Evolutionary conservation across 495 filamentous ascomycete genomes (phyloP), one percentile per base, ranked within the genome.

Genomic region (Aspergillus sparsus): DNA sequence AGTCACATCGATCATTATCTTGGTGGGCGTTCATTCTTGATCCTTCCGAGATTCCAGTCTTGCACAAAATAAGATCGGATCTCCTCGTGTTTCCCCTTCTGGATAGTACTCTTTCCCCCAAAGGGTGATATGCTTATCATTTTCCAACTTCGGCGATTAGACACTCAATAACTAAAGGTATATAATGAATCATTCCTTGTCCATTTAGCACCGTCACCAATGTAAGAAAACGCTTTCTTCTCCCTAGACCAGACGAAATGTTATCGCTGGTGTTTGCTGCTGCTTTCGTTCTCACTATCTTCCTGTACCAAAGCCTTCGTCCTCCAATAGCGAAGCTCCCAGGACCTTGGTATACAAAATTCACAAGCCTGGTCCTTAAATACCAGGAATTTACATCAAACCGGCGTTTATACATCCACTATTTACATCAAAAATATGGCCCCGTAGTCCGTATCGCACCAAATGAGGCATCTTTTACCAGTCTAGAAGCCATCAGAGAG

Each of bases 391-490:
- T 88, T 47, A 75, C 66, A 6, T 77, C 77, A 4, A 71, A 72
- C n/a, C 73, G 85, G 27, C 85, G 84, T 0, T 63, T 69, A 33
- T 83, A 79, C 45, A 74, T 89, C 45, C 84, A 87, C 55, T 12
- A 47, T 4, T 67, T 88, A 27, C 87, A 88, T 60, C 62, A 77
- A 34, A 58, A 63, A 11, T 87, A 87, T 61, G 85, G 85, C 0
- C 77, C 82, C 3, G 77, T 80, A 0, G 83, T 87, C 9, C 79
- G 84, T 5, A 72, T 87, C 12, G 77, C 77, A 4, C 85, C 85
- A 0, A 82, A 83, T 60, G 85, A 89, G 67, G 79, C 87, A 8
- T 82, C 82, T 0, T 88, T 89, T 56, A 80, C 81, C 0, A 81
- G 79, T 2, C 60, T 81, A 1, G 72, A 78, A 16, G 85, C 81